Evolutionary conservation across 148 eudicot species (phyloP), one percentile per base, ranked within the genome.

Genomic region (Amaranthus hypochondriacus): DNA sequence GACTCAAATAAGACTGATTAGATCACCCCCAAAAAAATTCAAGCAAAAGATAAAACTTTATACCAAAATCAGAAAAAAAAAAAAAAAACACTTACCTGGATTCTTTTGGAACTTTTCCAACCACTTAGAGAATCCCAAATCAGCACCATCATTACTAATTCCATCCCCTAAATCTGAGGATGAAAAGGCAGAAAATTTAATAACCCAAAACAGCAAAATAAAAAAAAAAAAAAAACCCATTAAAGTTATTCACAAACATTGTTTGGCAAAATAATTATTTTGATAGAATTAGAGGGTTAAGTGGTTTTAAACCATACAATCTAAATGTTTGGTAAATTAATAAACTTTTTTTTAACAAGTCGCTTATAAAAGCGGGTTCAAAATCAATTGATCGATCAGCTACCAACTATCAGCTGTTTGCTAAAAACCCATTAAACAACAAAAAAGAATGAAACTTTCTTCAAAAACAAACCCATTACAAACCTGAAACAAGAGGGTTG

Each of bases 111-210:
- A 72, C 80, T 75, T 82, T 42, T 86, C 89, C 73, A 95, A 73
- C 96, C 96, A 92, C 76, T 92, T 89, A 1, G 97, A 80, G 68
- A 93, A 88, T 4, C 95, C 97, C 82, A 92, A 79, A 82, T 89
- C 97, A 66, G 48, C 84, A 68, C 8, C 85, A 52, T 82, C 85
- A 42, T 81, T 88, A 70, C 56, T 83, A 66, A 84, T 51, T 69
- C 70, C 82, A 75, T 48, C 69, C 6, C 76, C 79, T 42, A 72
- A 66, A 66, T 70, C 82, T 79, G 61, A 14, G 4, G 1, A 39
- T 42, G 1, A 14, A 47, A 1, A 14, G 12, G 7, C 69, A 74
- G 4, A 65, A 73, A 75, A 82, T 90, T 87, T 77, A 68, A 48
- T 1, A 43, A 39, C 55, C 42, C 13, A 72, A 18, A 71, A 56